These are phyloP conservation scores for Hamamelis virginiana DNA, from an alignment of 164 flowering plant genomes.

Conservation along the genomic window DNA sequence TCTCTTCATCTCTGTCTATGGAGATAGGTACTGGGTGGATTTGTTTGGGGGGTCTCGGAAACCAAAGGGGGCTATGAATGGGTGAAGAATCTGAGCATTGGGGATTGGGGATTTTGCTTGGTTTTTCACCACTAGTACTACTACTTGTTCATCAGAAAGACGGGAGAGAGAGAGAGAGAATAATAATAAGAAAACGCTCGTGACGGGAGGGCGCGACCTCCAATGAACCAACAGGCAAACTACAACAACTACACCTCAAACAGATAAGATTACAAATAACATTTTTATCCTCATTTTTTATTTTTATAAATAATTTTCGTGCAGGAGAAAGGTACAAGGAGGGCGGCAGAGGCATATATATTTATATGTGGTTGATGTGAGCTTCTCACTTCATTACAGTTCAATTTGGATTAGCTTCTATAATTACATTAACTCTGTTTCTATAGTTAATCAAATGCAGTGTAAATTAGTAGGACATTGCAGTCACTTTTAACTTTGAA, in stretches of 20 bases:
- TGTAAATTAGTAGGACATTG: no score
- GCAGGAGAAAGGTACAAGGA: not conserved
- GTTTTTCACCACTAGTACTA: slow-evolving; percentile 14
- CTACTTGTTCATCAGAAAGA: slow-evolving; percentile 7
- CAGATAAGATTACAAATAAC: slow-evolving; percentile 15
- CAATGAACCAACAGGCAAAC: slow-evolving; percentile 20
- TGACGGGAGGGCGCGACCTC: slow-evolving; percentile 27
- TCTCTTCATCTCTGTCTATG: slow-evolving; percentile 8
- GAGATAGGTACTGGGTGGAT: not conserved
- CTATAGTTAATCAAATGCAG: no score
- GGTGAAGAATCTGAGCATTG: slow-evolving; percentile 29
- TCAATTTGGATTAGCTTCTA: no score
- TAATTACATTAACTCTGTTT: no score
- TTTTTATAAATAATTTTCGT: not conserved
- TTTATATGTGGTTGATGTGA: no score
- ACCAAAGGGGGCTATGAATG: slow-evolving; percentile 5
- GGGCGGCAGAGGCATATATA: not conserved
- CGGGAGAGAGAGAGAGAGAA: not conserved
- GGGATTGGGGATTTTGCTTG: slow-evolving; percentile 25
- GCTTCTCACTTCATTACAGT: no score
- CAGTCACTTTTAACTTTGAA: no score
- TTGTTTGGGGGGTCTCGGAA: not conserved
- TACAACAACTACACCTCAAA: slow-evolving; percentile 19
- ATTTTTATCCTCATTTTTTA: not conserved
- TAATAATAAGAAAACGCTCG: slow-evolving; percentile 8